Evolutionary conservation across 352 stramenopile genomes (phyloP).

Genomic region (Phytopythium chamaehyphon): DNA sequence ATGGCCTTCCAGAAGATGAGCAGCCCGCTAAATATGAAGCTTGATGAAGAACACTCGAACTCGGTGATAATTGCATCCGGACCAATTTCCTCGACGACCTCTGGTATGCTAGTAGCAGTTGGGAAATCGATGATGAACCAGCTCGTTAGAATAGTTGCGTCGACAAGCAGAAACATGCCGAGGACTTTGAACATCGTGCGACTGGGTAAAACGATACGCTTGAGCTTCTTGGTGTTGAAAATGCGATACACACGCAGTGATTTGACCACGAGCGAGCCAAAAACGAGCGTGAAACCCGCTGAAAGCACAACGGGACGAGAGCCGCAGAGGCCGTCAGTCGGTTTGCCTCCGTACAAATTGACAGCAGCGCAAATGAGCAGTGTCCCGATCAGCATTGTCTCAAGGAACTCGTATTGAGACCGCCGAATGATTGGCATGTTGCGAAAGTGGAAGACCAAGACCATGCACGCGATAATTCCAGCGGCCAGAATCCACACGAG

Average conservation of each 20-base stretch:
- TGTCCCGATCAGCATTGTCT: slow-evolving; percentile 43
- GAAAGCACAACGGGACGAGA: slow-evolving; percentile 28
- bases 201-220: slow-evolving; percentile 35
- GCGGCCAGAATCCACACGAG: slow-evolving; percentile 7
- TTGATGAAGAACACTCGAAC: slow-evolving; percentile 26
- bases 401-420: slow-evolving; percentile 57
- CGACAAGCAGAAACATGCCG: slow-evolving; percentile 24
- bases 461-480: slow-evolving; percentile 9
- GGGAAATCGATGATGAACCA: slow-evolving; percentile 25
- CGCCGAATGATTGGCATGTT: slow-evolving; percentile 33
- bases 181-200: slow-evolving; percentile 40
- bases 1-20: slow-evolving; percentile 45
- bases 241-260: slow-evolving; percentile 52
- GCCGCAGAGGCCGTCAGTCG: slow-evolving; percentile 29
- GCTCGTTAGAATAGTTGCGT: slow-evolving; percentile 25
- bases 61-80: slow-evolving; percentile 13
- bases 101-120: slow-evolving; percentile 5
- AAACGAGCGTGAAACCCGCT: slow-evolving; percentile 43
- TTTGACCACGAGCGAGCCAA: slow-evolving; percentile 47
- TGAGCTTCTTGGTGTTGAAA: slow-evolving; percentile 34
- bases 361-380: slow-evolving; percentile 39
- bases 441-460: slow-evolving; percentile 25
- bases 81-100: slow-evolving; percentile 14
- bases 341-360: slow-evolving; percentile 35
- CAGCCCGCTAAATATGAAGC: slow-evolving; percentile 28